These are phyloP conservation scores for Nicotiana sylvestris DNA, from an alignment of 257 asterid species.

Conservation along the genomic window DNA sequence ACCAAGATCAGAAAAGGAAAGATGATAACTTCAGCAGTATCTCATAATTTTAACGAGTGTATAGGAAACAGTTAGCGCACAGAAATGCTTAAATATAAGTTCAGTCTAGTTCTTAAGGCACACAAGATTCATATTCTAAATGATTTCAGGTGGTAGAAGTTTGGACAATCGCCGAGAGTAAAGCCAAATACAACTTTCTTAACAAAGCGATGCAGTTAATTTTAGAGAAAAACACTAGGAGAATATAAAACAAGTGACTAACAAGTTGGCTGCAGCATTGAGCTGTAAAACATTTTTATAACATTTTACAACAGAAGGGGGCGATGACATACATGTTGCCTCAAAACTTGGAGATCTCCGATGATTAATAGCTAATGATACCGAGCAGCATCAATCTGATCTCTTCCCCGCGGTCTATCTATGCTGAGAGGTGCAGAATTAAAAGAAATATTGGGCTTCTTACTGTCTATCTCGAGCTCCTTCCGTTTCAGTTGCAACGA, in stretches of 20 bases:
- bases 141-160: not conserved
- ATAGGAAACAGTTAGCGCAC: not conserved
- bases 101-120: not conserved
- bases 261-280: not conserved
- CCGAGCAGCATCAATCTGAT: slow-evolving; percentile 19
- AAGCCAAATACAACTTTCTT: not conserved
- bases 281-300: not conserved
- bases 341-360: slow-evolving; percentile 2
- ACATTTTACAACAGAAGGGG: slow-evolving; percentile 3
- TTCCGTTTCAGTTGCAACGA: slow-evolving; percentile 27
- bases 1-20: not conserved
- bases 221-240: not conserved
- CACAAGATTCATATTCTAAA: not conserved
- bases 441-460: slow-evolving; percentile 19
- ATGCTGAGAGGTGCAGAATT: slow-evolving; percentile 6
- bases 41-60: not conserved
- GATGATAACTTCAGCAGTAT: not conserved
- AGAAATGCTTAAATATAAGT: not conserved
- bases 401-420: slow-evolving; percentile 20
- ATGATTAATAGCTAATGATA: slow-evolving; percentile 12
- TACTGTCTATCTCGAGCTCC: slow-evolving; percentile 17
- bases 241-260: not conserved
- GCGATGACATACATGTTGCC: not conserved
- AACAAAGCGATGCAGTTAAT: not conserved
- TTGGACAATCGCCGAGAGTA: not conserved